Evolutionary conservation across 2,329 filamentous ascomycete species (phyloP), one percentile per base, ranked within the genome.

Genomic region (Epichloe bromicola): DNA sequence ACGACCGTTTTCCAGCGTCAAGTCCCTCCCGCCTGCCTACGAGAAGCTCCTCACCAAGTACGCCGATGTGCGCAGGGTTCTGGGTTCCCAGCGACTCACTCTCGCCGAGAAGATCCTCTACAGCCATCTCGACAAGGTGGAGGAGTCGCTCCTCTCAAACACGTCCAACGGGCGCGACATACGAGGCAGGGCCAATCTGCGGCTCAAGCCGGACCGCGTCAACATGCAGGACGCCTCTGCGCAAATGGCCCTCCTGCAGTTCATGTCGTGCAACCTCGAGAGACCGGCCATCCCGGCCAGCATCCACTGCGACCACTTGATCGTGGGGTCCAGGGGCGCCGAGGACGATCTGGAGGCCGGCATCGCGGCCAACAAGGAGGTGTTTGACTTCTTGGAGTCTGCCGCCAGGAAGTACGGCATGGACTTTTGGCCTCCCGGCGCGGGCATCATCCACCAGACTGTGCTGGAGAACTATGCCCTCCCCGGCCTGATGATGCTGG

Each of bases 171-270:
- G 90, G 58, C 79, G 79, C 48, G 79, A 85, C 62, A 85, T 98
- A 55, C 82, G 93, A 41, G 91, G 91, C 58, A 82, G 82, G 63
- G 90, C 89, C 48, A 97, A 95, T 66, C 77, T 98, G 70, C 95
- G 95, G 74, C 85, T 98, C 68, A 95, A 95, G 70, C 93, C 93
- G 20, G 93, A 98, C 68, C 82, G 93, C 49, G 93, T 97, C 59
- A 94, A 94, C 57, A 98, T 98, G 93, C 93, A 98, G 71, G 93
- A 98, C 74, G 93, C 93, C 14, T 95, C 88, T 33, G 93, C 93
- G 5, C 93, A 98, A 73, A 98, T 98, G 93, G 93, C 93, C 2
- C 74, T 98, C 57, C 74, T 98, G 60, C 93, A 98, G 70, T 98
- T 98, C 76, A 98, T 98, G 91, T 88, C 87, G 30, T 98, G 93